Percentiles rank a stretch among this genome's conserved stretches.
These are phyloP conservation scores for Rhizoclosmatium sp. DNA, from an alignment of 192 early-diverging fungal species.

Conservation along the genomic window DNA sequence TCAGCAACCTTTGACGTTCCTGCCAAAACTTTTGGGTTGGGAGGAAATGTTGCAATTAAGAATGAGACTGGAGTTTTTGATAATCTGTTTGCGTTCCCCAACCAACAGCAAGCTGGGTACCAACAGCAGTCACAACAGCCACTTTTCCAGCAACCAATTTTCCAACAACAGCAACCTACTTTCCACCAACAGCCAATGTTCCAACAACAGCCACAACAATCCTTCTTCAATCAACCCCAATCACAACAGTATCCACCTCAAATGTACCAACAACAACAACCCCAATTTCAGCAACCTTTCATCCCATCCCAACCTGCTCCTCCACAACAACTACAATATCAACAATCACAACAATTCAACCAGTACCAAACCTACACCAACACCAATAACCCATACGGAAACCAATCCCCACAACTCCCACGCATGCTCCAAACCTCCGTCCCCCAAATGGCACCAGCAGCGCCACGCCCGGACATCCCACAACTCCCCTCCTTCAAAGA, in stretches of 20 bases:
- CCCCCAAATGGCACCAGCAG: neutral
- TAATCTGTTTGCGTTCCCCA: neutral
- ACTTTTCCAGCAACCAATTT: neutral
- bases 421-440: neutral
- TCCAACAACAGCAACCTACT: neutral
- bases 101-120: neutral
- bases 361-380: neutral
- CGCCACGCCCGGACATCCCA: neutral
- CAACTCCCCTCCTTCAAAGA: too few species aligned
- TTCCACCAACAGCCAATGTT: neutral
- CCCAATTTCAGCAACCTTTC: neutral
- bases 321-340: neutral
- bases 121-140: neutral
- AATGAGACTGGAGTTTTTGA: too few species aligned
- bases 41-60: neutral
- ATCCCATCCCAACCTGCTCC: too few species aligned
- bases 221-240: neutral
- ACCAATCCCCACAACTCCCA: neutral
- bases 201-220: neutral
- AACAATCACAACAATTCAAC: neutral
- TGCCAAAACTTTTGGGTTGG: neutral
- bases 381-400: neutral
- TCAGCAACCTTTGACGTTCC: neutral
- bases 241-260: constrained; percentile 5
- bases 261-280: neutral